Percentiles rank a stretch among this genome's conserved stretches.
Evolutionary conservation across 2,329 filamentous ascomycete species (phyloP).

Genomic region (Cytospora chrysosperma): DNA sequence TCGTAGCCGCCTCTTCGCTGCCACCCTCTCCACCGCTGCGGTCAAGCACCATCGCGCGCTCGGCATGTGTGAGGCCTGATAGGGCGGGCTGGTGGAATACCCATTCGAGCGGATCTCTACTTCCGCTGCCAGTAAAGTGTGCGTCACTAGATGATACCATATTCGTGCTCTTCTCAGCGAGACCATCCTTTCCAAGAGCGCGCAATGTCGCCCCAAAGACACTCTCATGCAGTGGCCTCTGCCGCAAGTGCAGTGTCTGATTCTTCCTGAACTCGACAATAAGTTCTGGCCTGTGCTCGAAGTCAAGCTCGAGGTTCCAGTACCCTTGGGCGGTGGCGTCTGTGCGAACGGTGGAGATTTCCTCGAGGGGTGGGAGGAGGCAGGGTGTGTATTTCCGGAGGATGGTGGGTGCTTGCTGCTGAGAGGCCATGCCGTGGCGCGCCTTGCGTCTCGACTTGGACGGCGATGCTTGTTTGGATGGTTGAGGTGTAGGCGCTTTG

Average conservation of each 20-base stretch:
- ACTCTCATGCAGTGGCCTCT: conserved; percentile 65
- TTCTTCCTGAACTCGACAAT: conserved; percentile 63
- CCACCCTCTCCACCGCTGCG: conserved; percentile 46
- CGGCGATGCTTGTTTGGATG: conserved; percentile 38
- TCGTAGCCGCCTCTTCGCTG: conserved; percentile 39
- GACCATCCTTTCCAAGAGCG: conserved; percentile 57
- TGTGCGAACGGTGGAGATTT: conserved; percentile 59
- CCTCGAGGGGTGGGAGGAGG: conserved; percentile 62
- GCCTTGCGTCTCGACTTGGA: conserved; percentile 36
- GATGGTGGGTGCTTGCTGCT: conserved; percentile 33
- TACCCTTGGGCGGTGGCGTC: conserved; percentile 64
- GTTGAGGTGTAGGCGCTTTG: conserved; percentile 37
- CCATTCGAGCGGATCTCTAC: conserved; percentile 64
- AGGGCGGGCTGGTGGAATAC: conserved; percentile 65
- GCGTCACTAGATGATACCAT: conserved; percentile 44
- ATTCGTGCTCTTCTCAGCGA: neutral
- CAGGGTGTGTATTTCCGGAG: conserved; percentile 54
- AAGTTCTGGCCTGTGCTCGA: conserved; percentile 61
- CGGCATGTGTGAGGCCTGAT: conserved; percentile 58
- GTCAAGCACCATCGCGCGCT: conserved; percentile 62
- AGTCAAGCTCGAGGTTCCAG: conserved; percentile 81
- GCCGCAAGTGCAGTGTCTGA: conserved; percentile 72
- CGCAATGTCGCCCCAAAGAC: conserved; percentile 73
- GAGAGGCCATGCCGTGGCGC: neutral
- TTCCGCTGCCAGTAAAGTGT: conserved; percentile 28